Conservation (phyloP, 148 eudicot genomes). For the Limonium bicolor region DNA sequence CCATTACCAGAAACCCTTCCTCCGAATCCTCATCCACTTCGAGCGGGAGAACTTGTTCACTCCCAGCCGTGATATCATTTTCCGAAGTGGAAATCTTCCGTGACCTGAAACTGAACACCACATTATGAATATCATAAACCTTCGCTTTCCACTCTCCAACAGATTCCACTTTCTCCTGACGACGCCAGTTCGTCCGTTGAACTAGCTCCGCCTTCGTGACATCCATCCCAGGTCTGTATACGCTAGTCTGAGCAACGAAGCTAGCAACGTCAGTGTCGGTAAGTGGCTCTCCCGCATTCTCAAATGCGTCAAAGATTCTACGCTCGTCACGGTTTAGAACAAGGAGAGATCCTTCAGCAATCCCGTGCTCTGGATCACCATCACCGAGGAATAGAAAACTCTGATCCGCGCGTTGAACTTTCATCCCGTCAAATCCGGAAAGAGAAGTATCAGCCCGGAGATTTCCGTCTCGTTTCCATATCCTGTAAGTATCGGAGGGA, state of each 20-base stretch:
- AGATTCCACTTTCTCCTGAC: conserved; percentile 80
- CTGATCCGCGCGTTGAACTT: conserved; percentile 87
- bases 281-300: conserved; percentile 83
- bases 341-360: conserved; percentile 73
- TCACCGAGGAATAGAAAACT: conserved; percentile 87
- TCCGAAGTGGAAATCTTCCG: conserved; percentile 90
- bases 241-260: conserved; percentile 81
- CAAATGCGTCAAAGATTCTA: conserved; percentile 78
- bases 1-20: conserved; percentile 65
- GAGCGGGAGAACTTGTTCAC: conserved; percentile 70
- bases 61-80: conserved; percentile 44
- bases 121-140: conserved; percentile 88
- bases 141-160: conserved; percentile 89
- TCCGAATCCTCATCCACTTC: conserved; percentile 63
- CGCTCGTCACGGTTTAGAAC: conserved; percentile 73
- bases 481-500: conserved; percentile 84
- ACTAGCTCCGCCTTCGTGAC: conserved; percentile 92
- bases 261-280: conserved; percentile 83
- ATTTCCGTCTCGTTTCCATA: conserved; percentile 90
- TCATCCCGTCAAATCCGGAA: conserved; percentile 90
- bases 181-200: conserved; percentile 75
- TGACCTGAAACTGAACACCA: conserved; percentile 84
- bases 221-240: conserved; percentile 94
- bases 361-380: conserved; percentile 57
- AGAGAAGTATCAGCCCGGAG: conserved; percentile 95